Base-by-base conservation (phyloP, 2,329 filamentous ascomycete species). In the Alternaria atra region DNA sequence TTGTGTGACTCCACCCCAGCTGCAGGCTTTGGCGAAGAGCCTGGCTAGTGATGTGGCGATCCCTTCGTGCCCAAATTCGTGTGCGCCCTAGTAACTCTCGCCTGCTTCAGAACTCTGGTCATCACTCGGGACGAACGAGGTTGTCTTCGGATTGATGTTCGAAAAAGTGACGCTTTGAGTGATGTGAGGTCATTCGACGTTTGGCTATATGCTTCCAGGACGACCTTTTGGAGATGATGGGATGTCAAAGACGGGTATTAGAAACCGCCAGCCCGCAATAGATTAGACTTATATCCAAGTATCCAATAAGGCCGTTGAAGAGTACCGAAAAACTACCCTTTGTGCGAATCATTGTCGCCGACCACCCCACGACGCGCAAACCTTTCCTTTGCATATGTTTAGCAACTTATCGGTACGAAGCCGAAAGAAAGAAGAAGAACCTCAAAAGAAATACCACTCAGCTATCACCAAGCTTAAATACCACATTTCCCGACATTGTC, bases 281-380 rank as follows among this genome's bases (percentile, higher is more conserved):
- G 2, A 32, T 8, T 9, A 32, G 4, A 9, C 8, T 23, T 4
- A 7, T 20, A 10, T 23, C 30, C 6, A 23, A 13, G 17, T 40
- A 3, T 8, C 17, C 8, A 6, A 12, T 9, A 23, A 7, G 17
- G 17, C 17, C 3, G 17, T 23, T 34, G 17, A 15, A 32, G 8
- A 48, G 9, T 25, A 9, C 2, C 20, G 23, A 34, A 35, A 35
- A 10, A 34, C 30, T 23, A 13, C 12, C 15, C 32, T 50, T 50
- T 15, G 46, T 50, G 43, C 5, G 15, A 46, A 25, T 15, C 30
- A 25, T 50, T 20, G 17, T 50, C 46, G 46, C 46, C 46, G 46
- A 50, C 20, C 30, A 35, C 46, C 46, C 30, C 46, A 50, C 46
- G 46, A 23, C 46, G 46, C 46, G 35, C 46, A 25, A 50, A 50